Evolutionary conservation across 768 basidiomycete species (phyloP).

Genomic region (Tylopilus felleus): DNA sequence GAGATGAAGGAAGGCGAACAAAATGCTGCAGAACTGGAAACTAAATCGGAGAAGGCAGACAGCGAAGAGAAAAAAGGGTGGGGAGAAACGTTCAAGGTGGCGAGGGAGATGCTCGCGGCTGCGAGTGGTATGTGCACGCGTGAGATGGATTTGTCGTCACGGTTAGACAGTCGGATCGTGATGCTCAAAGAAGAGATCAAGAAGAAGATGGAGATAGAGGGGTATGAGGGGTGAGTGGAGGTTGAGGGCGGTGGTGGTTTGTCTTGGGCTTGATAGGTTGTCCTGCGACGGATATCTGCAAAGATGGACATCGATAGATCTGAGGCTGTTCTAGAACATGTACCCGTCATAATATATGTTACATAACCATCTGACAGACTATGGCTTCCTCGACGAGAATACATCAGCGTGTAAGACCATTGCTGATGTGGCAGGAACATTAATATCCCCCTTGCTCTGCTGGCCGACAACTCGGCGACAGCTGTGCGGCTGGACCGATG

Average conservation of each 20-base stretch:
- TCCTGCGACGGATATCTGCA: no score
- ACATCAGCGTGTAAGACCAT: no score
- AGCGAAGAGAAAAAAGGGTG: slow-evolving; percentile 34
- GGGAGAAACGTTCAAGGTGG: slow-evolving; percentile 45
- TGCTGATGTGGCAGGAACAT: no score
- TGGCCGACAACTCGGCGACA: no score
- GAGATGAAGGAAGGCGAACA: slow-evolving; percentile 60
- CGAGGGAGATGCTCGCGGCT: slow-evolving; percentile 48
- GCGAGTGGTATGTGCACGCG: slow-evolving; percentile 47
- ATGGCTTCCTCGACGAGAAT: no score
- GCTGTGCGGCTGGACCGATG: background rate
- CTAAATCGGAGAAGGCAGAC: slow-evolving; percentile 2
- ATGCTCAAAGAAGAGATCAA: slow-evolving; percentile 71
- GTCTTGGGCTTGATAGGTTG: no score
- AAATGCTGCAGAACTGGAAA: slow-evolving; percentile 32
- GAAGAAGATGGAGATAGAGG: slow-evolving; percentile 52
- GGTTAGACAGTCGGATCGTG: slow-evolving; percentile 65
- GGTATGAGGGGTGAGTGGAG: slow-evolving; percentile 8
- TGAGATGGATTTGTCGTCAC: slow-evolving; percentile 59
- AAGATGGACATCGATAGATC: no score
- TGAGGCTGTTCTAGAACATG: no score
- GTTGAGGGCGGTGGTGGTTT: background rate
- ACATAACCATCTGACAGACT: no score
- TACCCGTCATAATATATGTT: no score
- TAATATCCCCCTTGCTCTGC: no score